Conservation (phyloP, 139 green algal genomes). For the Micractinium sp. region DNA sequence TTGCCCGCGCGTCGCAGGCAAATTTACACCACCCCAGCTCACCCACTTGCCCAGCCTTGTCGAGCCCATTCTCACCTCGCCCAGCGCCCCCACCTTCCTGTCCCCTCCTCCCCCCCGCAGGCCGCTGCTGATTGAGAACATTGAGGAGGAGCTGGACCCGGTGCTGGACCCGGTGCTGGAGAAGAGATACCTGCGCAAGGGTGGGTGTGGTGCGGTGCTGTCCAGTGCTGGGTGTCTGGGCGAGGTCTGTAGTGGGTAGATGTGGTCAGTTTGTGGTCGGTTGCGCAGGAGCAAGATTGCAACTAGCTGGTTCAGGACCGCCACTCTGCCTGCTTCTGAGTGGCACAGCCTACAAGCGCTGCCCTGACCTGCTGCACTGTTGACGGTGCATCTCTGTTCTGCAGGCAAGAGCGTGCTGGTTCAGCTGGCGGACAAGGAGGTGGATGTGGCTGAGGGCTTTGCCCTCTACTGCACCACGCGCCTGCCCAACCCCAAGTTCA, state of each 20-base stretch:
- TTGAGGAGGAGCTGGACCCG: constrained; percentile 94
- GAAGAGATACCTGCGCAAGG: constrained; percentile 75
- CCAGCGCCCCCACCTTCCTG: background rate
- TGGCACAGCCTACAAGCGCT: background rate
- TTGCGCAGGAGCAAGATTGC: background rate
- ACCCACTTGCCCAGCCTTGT: background rate
- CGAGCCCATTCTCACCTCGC: background rate
- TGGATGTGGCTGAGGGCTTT: constrained; percentile 91
- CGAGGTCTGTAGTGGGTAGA: too few species aligned
- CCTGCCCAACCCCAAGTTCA: constrained; percentile 92
- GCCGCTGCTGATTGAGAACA: constrained; percentile 95
- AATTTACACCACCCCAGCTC: background rate
- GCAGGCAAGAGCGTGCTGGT: constrained; percentile 54
- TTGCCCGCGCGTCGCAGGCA: too few species aligned
- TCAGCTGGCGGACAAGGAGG: constrained; percentile 89
- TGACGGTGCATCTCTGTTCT: constrained; percentile 27
- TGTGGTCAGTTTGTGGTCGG: too few species aligned
- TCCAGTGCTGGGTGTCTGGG: too few species aligned
- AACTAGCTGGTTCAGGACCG: too few species aligned
- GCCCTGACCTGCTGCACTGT: background rate
- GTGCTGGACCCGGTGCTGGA: constrained; percentile 94
- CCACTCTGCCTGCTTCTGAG: too few species aligned
- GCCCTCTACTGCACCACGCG: constrained; percentile 91
- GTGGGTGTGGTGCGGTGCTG: constrained; percentile 58
- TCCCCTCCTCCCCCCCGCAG: background rate